Conservation (phyloP, 805 yeast genomes). For the Ogataea ramenticola region DNA sequence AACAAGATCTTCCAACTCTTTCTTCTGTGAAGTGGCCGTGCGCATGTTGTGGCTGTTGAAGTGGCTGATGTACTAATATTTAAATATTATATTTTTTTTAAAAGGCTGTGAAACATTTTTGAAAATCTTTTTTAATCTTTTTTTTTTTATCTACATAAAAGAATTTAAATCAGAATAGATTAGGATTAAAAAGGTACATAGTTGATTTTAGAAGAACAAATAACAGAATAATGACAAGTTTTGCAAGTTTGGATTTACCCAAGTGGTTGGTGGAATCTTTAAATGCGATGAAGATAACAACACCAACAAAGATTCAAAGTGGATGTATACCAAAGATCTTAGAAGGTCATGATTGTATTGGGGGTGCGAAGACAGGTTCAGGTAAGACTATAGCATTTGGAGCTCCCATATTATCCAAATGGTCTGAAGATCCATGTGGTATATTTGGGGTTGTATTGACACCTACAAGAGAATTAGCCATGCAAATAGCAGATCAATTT, state of each 20-base stretch:
- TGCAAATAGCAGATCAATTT: constrained; percentile 96
- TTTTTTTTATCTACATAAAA: no score
- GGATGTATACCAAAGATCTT: constrained; percentile 86
- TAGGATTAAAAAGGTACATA: no score
- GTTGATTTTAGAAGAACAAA: no score
- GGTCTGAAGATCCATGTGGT: constrained; percentile 95
- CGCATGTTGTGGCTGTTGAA: no score
- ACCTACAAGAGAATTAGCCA: constrained; percentile 89
- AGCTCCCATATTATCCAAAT: constrained; percentile 89
- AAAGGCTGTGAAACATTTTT: no score
- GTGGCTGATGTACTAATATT: no score
- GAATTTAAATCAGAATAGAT: no score
- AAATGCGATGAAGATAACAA: constrained; percentile 68
- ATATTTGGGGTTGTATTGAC: constrained; percentile 85
- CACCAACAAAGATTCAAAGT: constrained; percentile 81
- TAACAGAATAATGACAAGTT: constrained; percentile 15
- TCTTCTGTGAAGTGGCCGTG: no score
- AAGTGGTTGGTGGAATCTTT: constrained; percentile 84
- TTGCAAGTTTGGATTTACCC: constrained; percentile 65
- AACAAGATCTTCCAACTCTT: no score
- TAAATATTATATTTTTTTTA: no score
- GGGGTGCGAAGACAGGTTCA: constrained; percentile 97
- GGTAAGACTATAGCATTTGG: constrained; percentile 98
- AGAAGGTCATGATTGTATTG: constrained; percentile 84
- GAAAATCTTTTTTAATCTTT: no score